These are phyloP conservation scores for Talaromyces stipitatus DNA, from an alignment of 495 filamentous ascomycete species.

Conservation along the genomic window DNA sequence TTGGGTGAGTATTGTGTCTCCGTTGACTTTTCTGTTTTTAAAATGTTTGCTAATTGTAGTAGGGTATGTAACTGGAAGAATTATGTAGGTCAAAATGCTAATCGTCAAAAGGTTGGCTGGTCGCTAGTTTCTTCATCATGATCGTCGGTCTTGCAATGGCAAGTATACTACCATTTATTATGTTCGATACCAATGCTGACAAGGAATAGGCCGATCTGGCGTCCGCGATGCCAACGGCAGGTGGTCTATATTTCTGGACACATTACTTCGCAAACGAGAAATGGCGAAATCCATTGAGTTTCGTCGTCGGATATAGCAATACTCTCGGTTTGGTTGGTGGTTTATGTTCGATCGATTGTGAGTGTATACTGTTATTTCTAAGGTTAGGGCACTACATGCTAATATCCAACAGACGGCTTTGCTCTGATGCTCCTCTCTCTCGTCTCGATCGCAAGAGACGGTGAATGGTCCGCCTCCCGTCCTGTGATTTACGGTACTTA, in stretches of 20 bases:
- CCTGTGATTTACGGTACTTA: slow-evolving; percentile 58
- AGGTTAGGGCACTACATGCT: background rate
- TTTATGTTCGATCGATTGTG: slow-evolving; percentile 53
- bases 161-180: slow-evolving; percentile 7
- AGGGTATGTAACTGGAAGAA: slow-evolving; percentile 1
- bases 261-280: slow-evolving; percentile 56
- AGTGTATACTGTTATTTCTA: slow-evolving; percentile 2
- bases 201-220: slow-evolving; percentile 53
- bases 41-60: background rate
- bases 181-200: background rate
- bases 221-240: slow-evolving; percentile 62
- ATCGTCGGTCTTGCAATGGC: slow-evolving; percentile 60
- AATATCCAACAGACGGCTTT: slow-evolving; percentile 32
- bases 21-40: background rate
- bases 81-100: background rate
- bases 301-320: slow-evolving; percentile 67
- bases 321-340: slow-evolving; percentile 60
- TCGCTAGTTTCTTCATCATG: slow-evolving; percentile 55
- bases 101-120: slow-evolving; percentile 47
- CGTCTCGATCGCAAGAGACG: slow-evolving; percentile 57
- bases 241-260: slow-evolving; percentile 66
- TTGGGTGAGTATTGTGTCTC: slow-evolving; percentile 37
- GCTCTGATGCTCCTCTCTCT: slow-evolving; percentile 45
- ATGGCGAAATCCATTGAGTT: slow-evolving; percentile 55
- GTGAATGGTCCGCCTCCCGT: slow-evolving; percentile 51